These are phyloP conservation scores for Pyrrhoderma noxium DNA, from an alignment of 1,284 basidiomycete species.

Conservation along the genomic window DNA sequence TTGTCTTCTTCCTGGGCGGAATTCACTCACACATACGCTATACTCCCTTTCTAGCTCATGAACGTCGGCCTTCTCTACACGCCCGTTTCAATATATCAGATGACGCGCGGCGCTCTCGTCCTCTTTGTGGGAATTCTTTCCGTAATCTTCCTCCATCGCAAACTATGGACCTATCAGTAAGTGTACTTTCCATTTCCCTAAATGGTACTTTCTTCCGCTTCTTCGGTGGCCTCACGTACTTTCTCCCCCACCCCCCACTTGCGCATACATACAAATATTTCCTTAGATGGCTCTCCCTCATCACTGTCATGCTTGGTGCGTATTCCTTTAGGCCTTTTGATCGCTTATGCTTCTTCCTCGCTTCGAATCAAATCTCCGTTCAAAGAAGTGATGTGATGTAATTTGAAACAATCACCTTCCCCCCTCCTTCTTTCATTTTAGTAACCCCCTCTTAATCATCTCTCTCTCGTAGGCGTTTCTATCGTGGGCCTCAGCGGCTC, in stretches of 20 bases:
- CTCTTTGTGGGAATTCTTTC: conserved; percentile 93
- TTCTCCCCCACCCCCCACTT: too few relatives aligned
- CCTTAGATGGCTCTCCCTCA: conserved; percentile 79
- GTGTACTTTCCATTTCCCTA: conserved; percentile 22
- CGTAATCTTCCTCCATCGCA: conserved; percentile 85
- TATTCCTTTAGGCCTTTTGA: neutral
- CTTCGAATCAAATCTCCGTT: neutral
- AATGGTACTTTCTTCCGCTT: neutral
- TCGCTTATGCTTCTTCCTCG: neutral
- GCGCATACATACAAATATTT: conserved; percentile 17
- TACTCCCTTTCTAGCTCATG: conserved; percentile 61
- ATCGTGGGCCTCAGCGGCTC: conserved; percentile 91
- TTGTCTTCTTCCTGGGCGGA: conserved; percentile 20
- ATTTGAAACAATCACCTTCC: too few relatives aligned
- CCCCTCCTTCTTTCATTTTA: too few relatives aligned
- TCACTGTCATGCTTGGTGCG: conserved; percentile 67
- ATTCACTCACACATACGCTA: conserved; percentile 7
- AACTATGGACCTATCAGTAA: conserved; percentile 75
- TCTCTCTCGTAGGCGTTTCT: conserved; percentile 56
- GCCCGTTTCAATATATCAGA: conserved; percentile 96
- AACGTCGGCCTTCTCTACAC: conserved; percentile 92
- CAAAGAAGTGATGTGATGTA: too few relatives aligned
- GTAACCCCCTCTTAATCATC: neutral
- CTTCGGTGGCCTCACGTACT: neutral
- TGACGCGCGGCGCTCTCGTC: conserved; percentile 95